These are phyloP conservation scores for Pythium coloratum DNA, from an alignment of 352 stramenopile genomes.

Conservation along the genomic window DNA sequence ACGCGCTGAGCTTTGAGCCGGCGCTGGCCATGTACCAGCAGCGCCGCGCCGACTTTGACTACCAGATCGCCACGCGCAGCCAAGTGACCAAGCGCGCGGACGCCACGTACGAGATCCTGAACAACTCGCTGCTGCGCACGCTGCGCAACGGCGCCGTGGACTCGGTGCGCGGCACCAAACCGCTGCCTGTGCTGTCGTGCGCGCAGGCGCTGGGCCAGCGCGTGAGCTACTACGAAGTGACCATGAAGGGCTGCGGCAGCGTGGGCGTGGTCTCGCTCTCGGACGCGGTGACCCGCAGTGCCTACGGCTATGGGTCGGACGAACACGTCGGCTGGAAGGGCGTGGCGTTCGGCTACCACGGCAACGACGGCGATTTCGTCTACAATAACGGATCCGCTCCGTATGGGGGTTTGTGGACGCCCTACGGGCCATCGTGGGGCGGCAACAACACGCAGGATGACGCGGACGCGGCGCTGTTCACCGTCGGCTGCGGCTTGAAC, in stretches of 20 bases:
- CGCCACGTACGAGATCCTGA: constrained; percentile 53
- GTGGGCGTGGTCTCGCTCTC: constrained; percentile 74
- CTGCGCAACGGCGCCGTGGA: constrained; percentile 70
- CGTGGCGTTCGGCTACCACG: constrained; percentile 83
- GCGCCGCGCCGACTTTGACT: constrained; percentile 27
- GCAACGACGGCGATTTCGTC: constrained; percentile 85
- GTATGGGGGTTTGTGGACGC: constrained; percentile 72
- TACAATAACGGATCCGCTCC: constrained; percentile 69
- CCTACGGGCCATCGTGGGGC: constrained; percentile 74
- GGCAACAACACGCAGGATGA: constrained; percentile 29
- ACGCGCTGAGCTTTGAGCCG: constrained; percentile 27
- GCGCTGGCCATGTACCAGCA: constrained; percentile 42
- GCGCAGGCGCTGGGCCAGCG: constrained; percentile 49
- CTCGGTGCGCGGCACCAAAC: constrained; percentile 58
- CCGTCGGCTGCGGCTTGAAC: constrained; percentile 79
- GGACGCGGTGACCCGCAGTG: constrained; percentile 45
- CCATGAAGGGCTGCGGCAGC: constrained; percentile 69
- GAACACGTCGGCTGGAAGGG: constrained; percentile 84
- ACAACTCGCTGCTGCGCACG: constrained; percentile 85
- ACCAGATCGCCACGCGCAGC: constrained; percentile 67
- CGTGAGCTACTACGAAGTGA: constrained; percentile 81
- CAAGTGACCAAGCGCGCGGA: constrained; percentile 38
- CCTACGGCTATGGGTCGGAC: constrained; percentile 81
- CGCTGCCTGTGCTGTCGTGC: constrained; percentile 57
- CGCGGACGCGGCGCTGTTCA: constrained; percentile 35